These are phyloP conservation scores for Zalaria obscura DNA, from an alignment of 2,329 filamentous ascomycete genomes.

Conservation along the genomic window DNA sequence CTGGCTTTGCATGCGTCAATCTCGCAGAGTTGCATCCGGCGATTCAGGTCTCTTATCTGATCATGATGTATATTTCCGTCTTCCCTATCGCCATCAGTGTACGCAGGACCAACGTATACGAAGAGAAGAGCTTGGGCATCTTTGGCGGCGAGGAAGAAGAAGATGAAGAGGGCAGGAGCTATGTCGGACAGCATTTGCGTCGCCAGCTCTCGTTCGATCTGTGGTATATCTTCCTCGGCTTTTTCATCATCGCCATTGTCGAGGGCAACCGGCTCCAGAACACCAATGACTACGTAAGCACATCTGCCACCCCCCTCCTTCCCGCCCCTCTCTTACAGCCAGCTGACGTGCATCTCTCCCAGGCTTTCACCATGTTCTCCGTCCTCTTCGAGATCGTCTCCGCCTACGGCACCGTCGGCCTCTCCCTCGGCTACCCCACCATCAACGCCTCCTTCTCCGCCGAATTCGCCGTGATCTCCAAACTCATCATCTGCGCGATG, in stretches of 20 bases:
- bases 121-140: constrained; percentile 73
- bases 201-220: constrained; percentile 91
- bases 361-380: constrained; percentile 33
- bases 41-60: constrained; percentile 83
- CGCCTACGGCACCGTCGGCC: constrained; percentile 85
- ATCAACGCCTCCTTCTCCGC: constrained; percentile 69
- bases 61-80: constrained; percentile 99
- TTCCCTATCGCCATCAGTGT: constrained; percentile 94
- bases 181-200: constrained; percentile 82
- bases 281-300: constrained; percentile 30
- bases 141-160: constrained; percentile 41
- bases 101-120: constrained; percentile 88
- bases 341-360: too few species aligned
- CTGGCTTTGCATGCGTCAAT: constrained; percentile 74
- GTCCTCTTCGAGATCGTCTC: constrained; percentile 75
- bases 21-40: constrained; percentile 70
- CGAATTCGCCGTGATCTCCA: constrained; percentile 60
- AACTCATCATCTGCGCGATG: constrained; percentile 53
- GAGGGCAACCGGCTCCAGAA: constrained; percentile 61
- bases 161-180: constrained; percentile 52
- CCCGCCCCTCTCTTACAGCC: constrained; percentile 32
- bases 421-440: constrained; percentile 68
- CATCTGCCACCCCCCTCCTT: constrained; percentile 44
- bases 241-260: constrained; percentile 83
- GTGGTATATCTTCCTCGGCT: constrained; percentile 90